Conservation (phyloP, 768 basidiomycete genomes). For the Suillus subluteus region DNA sequence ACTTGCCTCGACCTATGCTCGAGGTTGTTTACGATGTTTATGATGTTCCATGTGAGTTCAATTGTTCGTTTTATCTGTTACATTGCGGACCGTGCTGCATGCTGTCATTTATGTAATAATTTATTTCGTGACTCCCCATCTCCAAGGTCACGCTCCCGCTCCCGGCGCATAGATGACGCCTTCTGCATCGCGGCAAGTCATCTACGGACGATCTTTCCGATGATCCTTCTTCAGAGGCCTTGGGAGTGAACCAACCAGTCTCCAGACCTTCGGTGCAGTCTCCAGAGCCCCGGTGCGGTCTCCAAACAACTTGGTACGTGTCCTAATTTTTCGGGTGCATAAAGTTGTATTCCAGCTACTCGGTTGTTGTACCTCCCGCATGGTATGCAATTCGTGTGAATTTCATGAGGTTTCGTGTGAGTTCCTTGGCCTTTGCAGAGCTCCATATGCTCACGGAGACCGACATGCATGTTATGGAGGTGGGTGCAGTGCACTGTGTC, state of each 20-base stretch:
- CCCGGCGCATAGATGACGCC: neutral
- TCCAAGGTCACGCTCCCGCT: slow-evolving; percentile 6
- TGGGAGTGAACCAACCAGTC: slow-evolving; percentile 3
- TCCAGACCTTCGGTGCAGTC: neutral
- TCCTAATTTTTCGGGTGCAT: neutral
- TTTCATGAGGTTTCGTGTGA: neutral
- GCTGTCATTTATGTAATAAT: slow-evolving; percentile 1
- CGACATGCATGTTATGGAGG: neutral
- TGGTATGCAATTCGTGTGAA: neutral
- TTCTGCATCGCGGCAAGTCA: neutral
- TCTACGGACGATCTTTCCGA: neutral
- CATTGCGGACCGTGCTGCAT: neutral
- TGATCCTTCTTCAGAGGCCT: neutral
- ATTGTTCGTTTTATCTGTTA: neutral
- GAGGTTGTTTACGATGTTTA: neutral
- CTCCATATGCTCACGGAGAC: neutral
- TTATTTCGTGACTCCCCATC: neutral
- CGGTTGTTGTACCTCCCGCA: neutral
- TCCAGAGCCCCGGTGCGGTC: neutral
- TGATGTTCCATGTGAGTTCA: slow-evolving; percentile 1
- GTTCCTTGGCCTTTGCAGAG: neutral
- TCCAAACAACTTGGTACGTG: neutral
- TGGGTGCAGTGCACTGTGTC: neutral
- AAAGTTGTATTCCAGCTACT: neutral
- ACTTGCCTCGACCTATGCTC: neutral